Evolutionary conservation across 106 monocot species (phyloP), one percentile per base, ranked within the genome.

Genomic region (Acorus gramineus): DNA sequence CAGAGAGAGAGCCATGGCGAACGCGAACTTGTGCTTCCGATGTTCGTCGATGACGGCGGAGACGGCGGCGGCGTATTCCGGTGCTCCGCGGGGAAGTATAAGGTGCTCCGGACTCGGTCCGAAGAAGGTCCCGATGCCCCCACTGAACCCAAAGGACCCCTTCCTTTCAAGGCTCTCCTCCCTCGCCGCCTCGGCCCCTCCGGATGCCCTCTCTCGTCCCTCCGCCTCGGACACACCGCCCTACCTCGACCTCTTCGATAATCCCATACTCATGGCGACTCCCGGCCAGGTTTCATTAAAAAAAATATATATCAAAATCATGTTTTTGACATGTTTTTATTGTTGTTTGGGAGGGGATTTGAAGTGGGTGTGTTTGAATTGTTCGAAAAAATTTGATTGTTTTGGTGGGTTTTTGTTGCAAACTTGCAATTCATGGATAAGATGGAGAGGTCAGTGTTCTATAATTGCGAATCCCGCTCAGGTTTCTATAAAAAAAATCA

Each of bases 391-490:
- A 28, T 28, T 1, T 28, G 28, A 28, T 28, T 28, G 28, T 28
- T 28, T 28, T 28, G 28, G 28, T 28, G 28, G 28, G 28, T 28
- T 28, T 28, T 28, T 28, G 28, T 28, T 28, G 28, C 28, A 28
- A 28, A 28, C 28, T 28, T 28, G 28, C 28, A 28, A 28, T 28
- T 28, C 28, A 28, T 28, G 28, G 28, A 28, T 28, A 28, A 87
- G 92, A 84, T 92, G 59, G 92, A 92, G 50, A 86, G 80, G 43
- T 84, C 92, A 65, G 84, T 82, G 65, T 85, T 82, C 52, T 92
- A 92, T 67, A 87, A 82, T 71, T 28, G 92, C 92, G 6, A 72
- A 79, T 44, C 87, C 92, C 49, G 92, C 84, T 2, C 92, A 92
- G 87, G 87, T 92, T 64, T 11, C 13, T 50, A 50, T 28, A 14